Base-by-base conservation (phyloP, 2,329 filamentous ascomycete genomes). In the Fusarium pseudocircinatum region DNA sequence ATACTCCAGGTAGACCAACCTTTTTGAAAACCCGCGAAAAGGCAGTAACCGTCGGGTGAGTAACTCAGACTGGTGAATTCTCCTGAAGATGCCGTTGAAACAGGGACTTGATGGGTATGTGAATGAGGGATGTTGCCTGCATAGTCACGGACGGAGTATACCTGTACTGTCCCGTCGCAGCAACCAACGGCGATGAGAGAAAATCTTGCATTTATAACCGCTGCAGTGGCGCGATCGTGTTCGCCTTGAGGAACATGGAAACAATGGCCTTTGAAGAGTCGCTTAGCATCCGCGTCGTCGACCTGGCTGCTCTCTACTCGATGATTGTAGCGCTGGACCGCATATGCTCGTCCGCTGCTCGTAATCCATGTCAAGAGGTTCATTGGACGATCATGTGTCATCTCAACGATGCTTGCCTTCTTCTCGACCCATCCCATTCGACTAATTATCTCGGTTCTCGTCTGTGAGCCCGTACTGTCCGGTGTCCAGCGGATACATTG, bases 1-100 rank as follows among this genome's bases (percentile, higher is more conserved):
- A 98, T 96, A 80, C 96, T 98, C 96, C 96, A 99, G 52, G 92
- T 96, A 9, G 94, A 93, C 96, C 96, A 99, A 2, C 96, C 97
- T 66, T 92, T 91, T 77, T 96, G 92, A 79, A 96, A 98, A 3
- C 96, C 96, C 47, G 93, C 95, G 82, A 99, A 98, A 14, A 99
- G 87, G 80, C 95, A 97, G 81, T 98, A 98, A 24, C 96, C 96
- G 81, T 99, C 96, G 0, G 96, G 95, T 2, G 96, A 98, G 84
- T 97, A 99, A 68, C 85, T 90, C 73, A 99, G 83, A 36, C 91
- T 93, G 5, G 90, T 94, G 58, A 98, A 84, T 18, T 84, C 82
- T 0, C 96, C 96, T 3, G 94, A 91, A 22, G 89, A 88, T 24
- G 87, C 83, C 9, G 86, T 82, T 3, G 95, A 94, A 1, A 91